These are phyloP conservation scores for Ostreobium quekettii DNA, from an alignment of 139 green algal genomes.

Conservation along the genomic window DNA sequence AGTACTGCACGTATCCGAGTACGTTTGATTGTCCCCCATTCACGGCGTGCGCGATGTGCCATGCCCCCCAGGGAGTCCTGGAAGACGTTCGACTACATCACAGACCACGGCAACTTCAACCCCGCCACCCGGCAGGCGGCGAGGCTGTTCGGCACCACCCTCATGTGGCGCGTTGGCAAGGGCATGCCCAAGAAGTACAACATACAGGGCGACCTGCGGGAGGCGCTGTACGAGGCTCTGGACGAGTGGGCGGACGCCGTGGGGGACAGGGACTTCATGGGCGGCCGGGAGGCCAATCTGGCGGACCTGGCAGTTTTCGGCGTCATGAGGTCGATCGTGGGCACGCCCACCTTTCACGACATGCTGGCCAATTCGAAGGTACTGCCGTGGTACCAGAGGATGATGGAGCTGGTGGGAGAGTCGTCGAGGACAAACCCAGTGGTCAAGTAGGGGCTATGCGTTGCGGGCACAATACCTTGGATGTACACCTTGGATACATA, in stretches of 20 bases:
- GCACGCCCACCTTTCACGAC: constrained; percentile 79
- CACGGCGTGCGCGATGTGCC: too few species aligned
- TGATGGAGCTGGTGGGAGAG: constrained; percentile 48
- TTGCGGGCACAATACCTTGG: too few species aligned
- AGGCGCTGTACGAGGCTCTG: constrained; percentile 54
- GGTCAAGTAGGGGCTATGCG: not conserved
- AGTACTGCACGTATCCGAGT: too few species aligned
- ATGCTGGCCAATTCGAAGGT: constrained; percentile 64
- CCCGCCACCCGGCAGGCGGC: constrained; percentile 49
- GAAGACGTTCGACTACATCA: constrained; percentile 85
- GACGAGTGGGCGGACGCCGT: constrained; percentile 40
- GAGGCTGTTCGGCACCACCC: constrained; percentile 51
- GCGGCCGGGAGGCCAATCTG: constrained; percentile 65
- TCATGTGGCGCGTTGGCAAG: constrained; percentile 75
- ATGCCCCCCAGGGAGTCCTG: constrained; percentile 46
- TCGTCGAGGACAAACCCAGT: constrained; percentile 22
- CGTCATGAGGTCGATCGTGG: constrained; percentile 66
- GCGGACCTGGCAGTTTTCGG: constrained; percentile 89
- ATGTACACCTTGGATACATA: too few species aligned
- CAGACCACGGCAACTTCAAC: constrained; percentile 61
- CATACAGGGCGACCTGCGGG: constrained; percentile 73
- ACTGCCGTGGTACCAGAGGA: constrained; percentile 59
- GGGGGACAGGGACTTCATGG: constrained; percentile 36
- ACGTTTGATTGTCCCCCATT: too few species aligned
- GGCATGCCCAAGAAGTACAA: constrained; percentile 82